Base-by-base conservation (phyloP, 495 filamentous ascomycete species). In the Hyaloscypha bicolor region DNA sequence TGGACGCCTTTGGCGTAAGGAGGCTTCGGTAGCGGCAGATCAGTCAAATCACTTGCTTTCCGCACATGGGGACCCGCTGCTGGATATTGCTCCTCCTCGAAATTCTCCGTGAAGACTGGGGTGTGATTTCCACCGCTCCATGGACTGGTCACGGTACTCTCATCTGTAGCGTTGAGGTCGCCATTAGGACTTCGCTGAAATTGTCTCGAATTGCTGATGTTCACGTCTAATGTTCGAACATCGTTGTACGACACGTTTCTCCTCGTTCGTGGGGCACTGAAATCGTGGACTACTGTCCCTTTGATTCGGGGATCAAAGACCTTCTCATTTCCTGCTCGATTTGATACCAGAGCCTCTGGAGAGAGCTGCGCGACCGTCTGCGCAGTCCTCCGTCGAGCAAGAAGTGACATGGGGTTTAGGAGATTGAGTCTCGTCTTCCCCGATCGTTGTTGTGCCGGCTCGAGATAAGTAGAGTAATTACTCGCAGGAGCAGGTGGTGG, bases 231-330 rank as follows among this genome's bases (percentile, higher is more conserved):
- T 55, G 64, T 56, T 64, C 70, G 57, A 66, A 80, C 64, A 75
- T 77, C 64, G 70, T 78, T 14, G 82, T 85, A 32, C 29, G 72
- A 85, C 66, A 64, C 83, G 80, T 55, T 86, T 80, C 65, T 70
- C 59, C 83, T 86, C 4, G 69, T 62, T 42, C 92, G 81, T 11
- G 93, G 93, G 1, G 89, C 92, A 70, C 91, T 94, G 69, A 97
- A 97, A 75, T 97, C 93, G 77, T 97, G 93, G 9, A 97, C 86
- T 37, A 88, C 85, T 11, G 89, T 94, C 32, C 93, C 93, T 52
- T 86, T 85, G 71, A 97, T 97, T 52, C 93, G 79, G 21, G 92
- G 92, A 72, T 97, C 93, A 70, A 93, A 94, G 65, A 62, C 65
- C 6, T 48, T 61, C 29, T 90, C 85, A 9, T 87, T 82, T 39